Base-by-base conservation (phyloP, 345 rosid species). In the Eucalyptus erythrocorys region DNA sequence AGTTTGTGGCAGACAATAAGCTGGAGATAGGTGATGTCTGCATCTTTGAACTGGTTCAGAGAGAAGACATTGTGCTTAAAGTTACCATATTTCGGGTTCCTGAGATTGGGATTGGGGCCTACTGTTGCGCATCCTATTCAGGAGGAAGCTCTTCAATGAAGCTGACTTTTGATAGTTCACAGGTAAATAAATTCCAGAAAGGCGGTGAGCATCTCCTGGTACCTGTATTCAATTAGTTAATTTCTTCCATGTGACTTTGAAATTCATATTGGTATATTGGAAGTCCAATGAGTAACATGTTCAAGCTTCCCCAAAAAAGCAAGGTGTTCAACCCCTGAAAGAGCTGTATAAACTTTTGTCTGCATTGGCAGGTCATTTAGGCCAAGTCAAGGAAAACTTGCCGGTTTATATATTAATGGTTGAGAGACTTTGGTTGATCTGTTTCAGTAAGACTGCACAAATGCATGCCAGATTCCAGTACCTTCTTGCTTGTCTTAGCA, bases 1-100 rank as follows among this genome's bases (percentile, higher is more conserved):
- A 34, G 47, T 91, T 92, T 87, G 79, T 50, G 12, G 57, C 15
- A 13, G 90, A 50, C 26, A 84, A 90, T 47, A 71, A 86, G 15
- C 87, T 92, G 93, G 48, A 53, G 64, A 89, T n/a, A 49, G 90
- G 92, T 14, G 91, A 92, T 87, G 79, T 86, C 27, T 89, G 90
- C 85, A 82, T 87, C 51, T 91, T 90, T 24, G 93, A 91, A 85
- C 51, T 90, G 59, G 37, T 87, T 19, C 45, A 13, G 47, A 57
- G 13, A 66, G 26, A 81, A 9, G 82, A 88, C 16, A 6, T 86
- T 85, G 71, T 89, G 71, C 86, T 91, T 30, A 89, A 89, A 48
- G 89, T 86, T 24, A 51, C 87, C 32, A 85, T 89, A 34, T 89
- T 86, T 86, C 89, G 85, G 14, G 85, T 47, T 37, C 48, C 64